Base-by-base conservation (phyloP, 176 grass and related monocot genomes). In the Thinopyrum elongatum region DNA sequence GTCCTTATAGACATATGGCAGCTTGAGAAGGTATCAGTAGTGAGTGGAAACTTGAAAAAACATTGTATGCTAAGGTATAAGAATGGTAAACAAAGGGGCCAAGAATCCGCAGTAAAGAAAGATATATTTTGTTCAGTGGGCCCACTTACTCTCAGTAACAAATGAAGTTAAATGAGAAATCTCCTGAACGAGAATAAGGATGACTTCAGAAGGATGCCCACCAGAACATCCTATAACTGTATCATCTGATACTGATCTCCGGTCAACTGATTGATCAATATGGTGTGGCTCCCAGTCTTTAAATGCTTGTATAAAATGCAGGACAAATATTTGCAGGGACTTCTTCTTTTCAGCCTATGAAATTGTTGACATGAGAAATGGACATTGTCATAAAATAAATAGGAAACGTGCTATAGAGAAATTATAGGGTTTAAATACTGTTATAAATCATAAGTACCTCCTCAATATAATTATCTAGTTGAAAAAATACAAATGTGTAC, bases 181-280 rank as follows among this genome's bases (percentile, higher is more conserved):
- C 77, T 95, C 94, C 79, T 98, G 97, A 81, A 94, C 73, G 15
- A 98, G 83, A 92, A 94, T 98, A 88, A 98, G 97, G 61, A 92
- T 94, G 80, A 98, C 88, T 82, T 98, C 92, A 41, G 97, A 95
- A 80, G 97, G 97, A 90, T 98, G 96, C 38, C 93, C 96, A 65
- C 70, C 82, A 80, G 79, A 95, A 83, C 97, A 98, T 92, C 97
- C 94, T 76, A 89, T 22, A 88, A 94, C 59, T 78, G 83, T 94
- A 88, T 92, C 90, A 64, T 90, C 92, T 53, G 76, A 79, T 94
- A 83, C 23, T 62, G 81, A 63, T 68, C 86, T 86, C 83, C 38
- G 85, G 63, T 92, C 76, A 55, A 79, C 22, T 86, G 87, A 84
- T 81, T 89, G 78, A 41, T 84, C 90, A 90, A 76, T 87, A 83